Evolutionary conservation across 352 stramenopile genomes (phyloP), one percentile per base, ranked within the genome.

Genomic region (Globisporangium ultimum): DNA sequence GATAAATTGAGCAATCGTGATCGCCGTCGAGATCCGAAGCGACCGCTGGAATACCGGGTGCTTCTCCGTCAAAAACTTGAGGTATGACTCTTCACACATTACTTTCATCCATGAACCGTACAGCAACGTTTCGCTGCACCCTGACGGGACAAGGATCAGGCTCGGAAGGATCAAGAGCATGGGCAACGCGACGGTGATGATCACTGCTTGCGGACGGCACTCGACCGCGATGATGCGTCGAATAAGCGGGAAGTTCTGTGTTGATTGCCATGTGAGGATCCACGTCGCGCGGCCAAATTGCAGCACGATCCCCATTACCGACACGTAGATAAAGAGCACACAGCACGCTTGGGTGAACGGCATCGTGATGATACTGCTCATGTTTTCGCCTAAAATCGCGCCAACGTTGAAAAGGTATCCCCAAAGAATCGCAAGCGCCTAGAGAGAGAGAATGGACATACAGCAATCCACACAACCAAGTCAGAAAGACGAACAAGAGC

Each of bases 261-360:
- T 74, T 41, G 86, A 95, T 54, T 95, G 86, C 86, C 86, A 95
- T 56, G 82, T 93, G 53, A 95, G 74, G 64, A 95, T 95, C 86
- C 86, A 95, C 38, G 78, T 93, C 17, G 86, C 83, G 17, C 86
- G 84, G 10, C 84, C 86, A 49, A 95, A 91, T 24, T 84, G 87
- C 38, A 95, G 60, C 52, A 93, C 74, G 45, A 95, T 93, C 32
- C 78, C 78, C 70, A 95, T 95, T 10, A 92, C 86, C 1, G 84
- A 89, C 24, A 77, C 81, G 62, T 93, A 88, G n/a, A 90, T 78
- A 12, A 91, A 65, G 1, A 95, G 66, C 42, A 93, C 82, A 51
- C 83, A 95, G 4, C 86, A 66, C 1, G 79, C 84, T 65, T 93
- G 84, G 4, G 74, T 34, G 45, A 87, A 84, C 11, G 82, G 78